A percentile compares a stretch with the other conserved stretches of the same genome.
phyloP scores from a whole-genome alignment of 305 asterid species.

The Fraxinus platypoda region DNA sequence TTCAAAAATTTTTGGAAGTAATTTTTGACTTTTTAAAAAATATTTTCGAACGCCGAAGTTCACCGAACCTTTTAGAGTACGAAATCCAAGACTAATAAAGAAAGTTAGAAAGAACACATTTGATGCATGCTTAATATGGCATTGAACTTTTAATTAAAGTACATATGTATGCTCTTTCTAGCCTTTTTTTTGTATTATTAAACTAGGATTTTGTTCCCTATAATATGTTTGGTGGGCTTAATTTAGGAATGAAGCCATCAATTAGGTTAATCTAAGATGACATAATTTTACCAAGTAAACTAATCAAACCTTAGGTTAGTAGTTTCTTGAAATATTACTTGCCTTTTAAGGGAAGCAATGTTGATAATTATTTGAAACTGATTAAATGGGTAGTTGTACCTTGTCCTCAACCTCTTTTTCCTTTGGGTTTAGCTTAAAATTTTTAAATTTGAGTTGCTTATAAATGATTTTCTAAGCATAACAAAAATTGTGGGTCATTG shows the following conservation, averaged over 20 bases:
- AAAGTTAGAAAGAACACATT: background rate
- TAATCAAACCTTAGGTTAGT: conserved; percentile 5
- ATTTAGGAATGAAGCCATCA: conserved; percentile 9
- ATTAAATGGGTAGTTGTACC: background rate
- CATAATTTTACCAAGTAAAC: conserved; percentile 23
- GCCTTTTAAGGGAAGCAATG: conserved; percentile 43
- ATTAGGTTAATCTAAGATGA: conserved; percentile 26
- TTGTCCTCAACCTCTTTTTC: background rate
- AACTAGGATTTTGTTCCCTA: conserved; percentile 19
- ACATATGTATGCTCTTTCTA: background rate
- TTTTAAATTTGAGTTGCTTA: background rate
- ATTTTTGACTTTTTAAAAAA: too few relatives aligned
- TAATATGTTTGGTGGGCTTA: conserved; percentile 23
- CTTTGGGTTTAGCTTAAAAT: background rate
- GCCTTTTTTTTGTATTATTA: background rate
- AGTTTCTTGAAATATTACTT: conserved; percentile 23
- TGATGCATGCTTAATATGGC: background rate
- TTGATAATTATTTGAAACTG: conserved; percentile 20
- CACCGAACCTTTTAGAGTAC: conserved; percentile 10
- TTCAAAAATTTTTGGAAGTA: too few relatives aligned
- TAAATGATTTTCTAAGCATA: background rate
- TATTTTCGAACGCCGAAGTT: background rate
- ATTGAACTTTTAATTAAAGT: background rate
- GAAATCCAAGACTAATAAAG: conserved; percentile 13
- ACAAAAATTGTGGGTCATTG: conserved; percentile 15